Evolutionary conservation across 306 rosid genomes (phyloP).

Genomic region (Abrus pulchellus): DNA sequence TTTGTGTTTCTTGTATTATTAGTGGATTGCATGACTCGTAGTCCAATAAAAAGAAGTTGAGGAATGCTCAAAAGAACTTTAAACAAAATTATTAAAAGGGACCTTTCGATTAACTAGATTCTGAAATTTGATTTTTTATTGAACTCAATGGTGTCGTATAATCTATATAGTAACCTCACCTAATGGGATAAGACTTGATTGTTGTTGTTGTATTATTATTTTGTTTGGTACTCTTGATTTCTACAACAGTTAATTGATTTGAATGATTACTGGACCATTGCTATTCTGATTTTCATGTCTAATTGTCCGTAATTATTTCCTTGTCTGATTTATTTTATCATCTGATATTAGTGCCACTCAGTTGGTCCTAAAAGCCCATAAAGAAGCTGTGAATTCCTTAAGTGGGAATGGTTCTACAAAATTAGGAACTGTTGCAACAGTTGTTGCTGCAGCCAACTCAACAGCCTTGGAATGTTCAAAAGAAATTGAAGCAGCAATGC

Average conservation of each 20-base stretch:
- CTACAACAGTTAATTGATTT: conserved; percentile 11
- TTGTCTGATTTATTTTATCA: conserved; percentile 40
- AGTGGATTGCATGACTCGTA: neutral
- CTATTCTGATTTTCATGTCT: conserved; percentile 21
- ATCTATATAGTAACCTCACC: too few species aligned
- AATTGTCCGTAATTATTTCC: conserved; percentile 20
- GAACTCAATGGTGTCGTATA: too few species aligned
- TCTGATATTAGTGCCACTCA: conserved; percentile 80
- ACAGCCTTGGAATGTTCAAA: conserved; percentile 91
- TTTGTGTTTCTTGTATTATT: conserved; percentile 12
- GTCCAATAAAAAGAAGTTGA: too few species aligned
- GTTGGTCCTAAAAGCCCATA: conserved; percentile 96
- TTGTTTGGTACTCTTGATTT: conserved; percentile 26
- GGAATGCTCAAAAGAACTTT: too few species aligned
- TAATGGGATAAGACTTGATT: too few species aligned
- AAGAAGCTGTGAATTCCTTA: conserved; percentile 96
- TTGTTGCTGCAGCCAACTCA: conserved; percentile 97
- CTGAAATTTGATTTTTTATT: too few species aligned
- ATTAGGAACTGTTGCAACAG: conserved; percentile 96
- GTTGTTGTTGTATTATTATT: neutral
- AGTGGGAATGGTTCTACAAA: conserved; percentile 94
- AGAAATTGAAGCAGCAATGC: conserved; percentile 98
- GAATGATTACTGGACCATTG: conserved; percentile 8
- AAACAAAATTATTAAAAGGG: too few species aligned
- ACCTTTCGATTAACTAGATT: too few species aligned